These are phyloP conservation scores for Elaeis guineensis DNA, from an alignment of 176 grass and related monocot genomes.

Conservation along the genomic window DNA sequence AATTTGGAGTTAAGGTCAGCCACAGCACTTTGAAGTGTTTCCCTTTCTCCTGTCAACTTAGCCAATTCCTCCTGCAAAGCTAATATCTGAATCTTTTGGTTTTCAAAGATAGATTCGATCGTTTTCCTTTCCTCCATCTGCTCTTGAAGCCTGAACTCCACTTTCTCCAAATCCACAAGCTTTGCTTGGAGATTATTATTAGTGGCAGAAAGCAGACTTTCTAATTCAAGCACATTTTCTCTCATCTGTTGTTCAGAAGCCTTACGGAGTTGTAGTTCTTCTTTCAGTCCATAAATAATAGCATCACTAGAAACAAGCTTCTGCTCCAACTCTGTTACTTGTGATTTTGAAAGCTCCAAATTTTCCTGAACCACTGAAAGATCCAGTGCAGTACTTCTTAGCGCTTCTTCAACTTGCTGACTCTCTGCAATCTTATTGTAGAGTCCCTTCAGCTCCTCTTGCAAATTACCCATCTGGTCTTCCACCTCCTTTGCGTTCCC, in stretches of 20 bases:
- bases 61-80: slow-evolving; percentile 38
- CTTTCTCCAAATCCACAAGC: slow-evolving; percentile 34
- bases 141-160: slow-evolving; percentile 46
- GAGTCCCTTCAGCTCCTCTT: slow-evolving; percentile 54
- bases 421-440: slow-evolving; percentile 40
- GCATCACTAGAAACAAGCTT: slow-evolving; percentile 9
- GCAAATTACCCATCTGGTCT: slow-evolving; percentile 45
- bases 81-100: slow-evolving; percentile 42
- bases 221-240: slow-evolving; percentile 1
- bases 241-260: slow-evolving; percentile 10
- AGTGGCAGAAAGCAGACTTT: background rate
- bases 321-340: background rate
- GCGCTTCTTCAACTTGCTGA: slow-evolving; percentile 56
- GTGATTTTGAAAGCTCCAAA: slow-evolving; percentile 49
- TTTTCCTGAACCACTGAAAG: slow-evolving; percentile 49
- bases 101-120: slow-evolving; percentile 38
- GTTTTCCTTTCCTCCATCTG: slow-evolving; percentile 33
- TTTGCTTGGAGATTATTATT: slow-evolving; percentile 13
- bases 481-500: slow-evolving; percentile 65
- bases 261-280: background rate
- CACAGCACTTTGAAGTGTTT: slow-evolving; percentile 32
- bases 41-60: slow-evolving; percentile 54
- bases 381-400: slow-evolving; percentile 43
- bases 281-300: background rate
- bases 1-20: slow-evolving; percentile 40